Evolutionary conservation across 306 rosid species (phyloP).

Genomic region (Quercus wislizeni): DNA sequence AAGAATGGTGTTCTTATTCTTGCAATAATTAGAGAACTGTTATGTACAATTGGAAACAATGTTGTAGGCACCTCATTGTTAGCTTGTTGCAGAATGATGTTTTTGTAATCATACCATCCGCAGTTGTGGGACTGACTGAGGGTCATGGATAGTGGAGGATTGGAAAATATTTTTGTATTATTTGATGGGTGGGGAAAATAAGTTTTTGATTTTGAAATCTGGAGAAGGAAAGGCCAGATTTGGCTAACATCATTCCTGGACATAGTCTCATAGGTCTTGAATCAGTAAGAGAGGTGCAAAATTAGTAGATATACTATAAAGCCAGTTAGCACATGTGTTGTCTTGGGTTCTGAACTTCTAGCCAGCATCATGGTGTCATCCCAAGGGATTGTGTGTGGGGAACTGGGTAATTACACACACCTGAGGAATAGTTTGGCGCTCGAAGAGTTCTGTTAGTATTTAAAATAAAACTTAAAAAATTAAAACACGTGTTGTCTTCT

Average conservation of each 20-base stretch:
- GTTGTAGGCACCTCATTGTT: neutral
- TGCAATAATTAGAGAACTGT: neutral
- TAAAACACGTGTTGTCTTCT: no score
- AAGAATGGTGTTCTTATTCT: neutral
- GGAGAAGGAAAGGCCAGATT: neutral
- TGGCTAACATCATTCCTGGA: neutral
- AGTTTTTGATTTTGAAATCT: neutral
- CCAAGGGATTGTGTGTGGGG: no score
- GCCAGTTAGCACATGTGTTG: no score
- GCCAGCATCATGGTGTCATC: no score
- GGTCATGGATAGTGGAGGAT: neutral
- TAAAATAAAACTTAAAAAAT: no score
- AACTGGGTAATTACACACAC: no score
- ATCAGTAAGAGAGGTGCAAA: neutral
- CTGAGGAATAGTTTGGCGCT: no score
- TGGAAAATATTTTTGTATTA: neutral
- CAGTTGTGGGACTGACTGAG: neutral
- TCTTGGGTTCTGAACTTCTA: no score
- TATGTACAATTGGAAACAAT: neutral
- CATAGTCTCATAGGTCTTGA: neutral
- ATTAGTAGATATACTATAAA: neutral
- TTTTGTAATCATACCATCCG: neutral
- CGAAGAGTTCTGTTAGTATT: no score
- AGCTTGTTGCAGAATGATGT: neutral
- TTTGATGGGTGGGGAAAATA: neutral